Evolutionary conservation across 176 grass and related monocot species (phyloP).

Genomic region (Oryza glumipatula): DNA sequence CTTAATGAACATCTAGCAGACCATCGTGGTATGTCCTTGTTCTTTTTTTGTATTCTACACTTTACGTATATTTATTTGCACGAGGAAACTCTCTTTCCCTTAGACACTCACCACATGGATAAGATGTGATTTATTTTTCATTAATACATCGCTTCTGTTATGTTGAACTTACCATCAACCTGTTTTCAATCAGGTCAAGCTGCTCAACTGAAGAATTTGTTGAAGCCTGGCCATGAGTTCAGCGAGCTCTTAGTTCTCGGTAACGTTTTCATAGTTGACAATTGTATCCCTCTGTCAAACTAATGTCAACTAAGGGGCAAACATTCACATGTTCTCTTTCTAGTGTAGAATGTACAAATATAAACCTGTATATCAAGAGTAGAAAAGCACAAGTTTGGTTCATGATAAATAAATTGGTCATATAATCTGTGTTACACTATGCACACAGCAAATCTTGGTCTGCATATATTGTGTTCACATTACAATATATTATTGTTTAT

Average conservation of each 20-base stretch:
- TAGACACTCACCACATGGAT: not conserved
- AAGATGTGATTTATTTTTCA: not conserved
- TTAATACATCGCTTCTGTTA: not conserved
- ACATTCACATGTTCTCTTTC: not conserved
- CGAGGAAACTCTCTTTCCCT: not conserved
- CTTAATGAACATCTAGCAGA: conserved; percentile 84
- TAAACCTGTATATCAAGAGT: conserved; percentile 11
- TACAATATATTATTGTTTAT: not conserved
- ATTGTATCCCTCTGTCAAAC: conserved; percentile 14
- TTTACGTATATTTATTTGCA: not conserved
- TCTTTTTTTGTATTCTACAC: conserved; percentile 16
- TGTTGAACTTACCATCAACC: not conserved
- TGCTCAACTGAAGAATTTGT: conserved; percentile 68
- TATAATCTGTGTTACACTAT: not conserved
- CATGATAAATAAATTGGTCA: not conserved
- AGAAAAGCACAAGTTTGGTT: not conserved
- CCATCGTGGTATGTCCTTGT: conserved; percentile 58
- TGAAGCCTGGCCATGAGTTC: conserved; percentile 92
- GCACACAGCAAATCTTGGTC: conserved; percentile 3
- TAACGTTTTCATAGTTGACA: conserved; percentile 42
- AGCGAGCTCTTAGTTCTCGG: conserved; percentile 82
- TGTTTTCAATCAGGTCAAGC: conserved; percentile 67
- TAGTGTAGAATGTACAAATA: not conserved
- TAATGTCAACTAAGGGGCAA: not conserved
- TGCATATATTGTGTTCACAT: not conserved